Conservation (phyloP, 2,329 filamentous ascomycete genomes). For the Ophiostoma australiae region DNA sequence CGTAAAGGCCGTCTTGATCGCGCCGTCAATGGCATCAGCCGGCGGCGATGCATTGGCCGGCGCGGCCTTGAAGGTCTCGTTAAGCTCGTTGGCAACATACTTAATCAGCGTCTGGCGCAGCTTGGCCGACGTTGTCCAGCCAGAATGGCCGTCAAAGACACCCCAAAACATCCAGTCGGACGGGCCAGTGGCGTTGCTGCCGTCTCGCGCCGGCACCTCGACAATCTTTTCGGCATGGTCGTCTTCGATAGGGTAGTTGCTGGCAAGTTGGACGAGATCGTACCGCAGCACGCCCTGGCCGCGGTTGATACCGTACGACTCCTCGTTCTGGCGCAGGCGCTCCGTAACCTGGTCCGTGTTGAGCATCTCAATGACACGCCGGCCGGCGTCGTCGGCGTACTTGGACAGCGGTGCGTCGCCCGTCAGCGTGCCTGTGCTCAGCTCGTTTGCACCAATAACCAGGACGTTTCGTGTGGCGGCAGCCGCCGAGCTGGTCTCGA, state of each 20-base stretch:
- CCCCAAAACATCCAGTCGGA: constrained; percentile 99
- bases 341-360: constrained; percentile 89
- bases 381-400: constrained; percentile 75
- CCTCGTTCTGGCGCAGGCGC: constrained; percentile 81
- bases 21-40: constrained; percentile 75
- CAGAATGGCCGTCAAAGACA: constrained; percentile 94
- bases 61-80: constrained; percentile 79
- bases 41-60: constrained; percentile 55
- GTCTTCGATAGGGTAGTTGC: constrained; percentile 96
- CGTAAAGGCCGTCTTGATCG: constrained; percentile 88
- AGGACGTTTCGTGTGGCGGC: constrained; percentile 60
- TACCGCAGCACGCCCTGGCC: constrained; percentile 91
- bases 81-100: constrained; percentile 88
- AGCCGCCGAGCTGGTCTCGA: neutral
- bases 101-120: constrained; percentile 86
- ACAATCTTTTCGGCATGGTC: constrained; percentile 98
- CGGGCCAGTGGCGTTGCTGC: constrained; percentile 44
- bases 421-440: constrained; percentile 81
- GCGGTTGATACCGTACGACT: constrained; percentile 84
- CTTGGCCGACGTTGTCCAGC: constrained; percentile 97
- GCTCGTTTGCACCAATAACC: constrained; percentile 82
- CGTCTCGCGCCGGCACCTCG: constrained; percentile 61
- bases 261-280: constrained; percentile 88
- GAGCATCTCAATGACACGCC: constrained; percentile 90
- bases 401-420: constrained; percentile 86